phyloP scores from a whole-genome alignment of 441 rosid genomes.

The Flueggea neowawraea region DNA sequence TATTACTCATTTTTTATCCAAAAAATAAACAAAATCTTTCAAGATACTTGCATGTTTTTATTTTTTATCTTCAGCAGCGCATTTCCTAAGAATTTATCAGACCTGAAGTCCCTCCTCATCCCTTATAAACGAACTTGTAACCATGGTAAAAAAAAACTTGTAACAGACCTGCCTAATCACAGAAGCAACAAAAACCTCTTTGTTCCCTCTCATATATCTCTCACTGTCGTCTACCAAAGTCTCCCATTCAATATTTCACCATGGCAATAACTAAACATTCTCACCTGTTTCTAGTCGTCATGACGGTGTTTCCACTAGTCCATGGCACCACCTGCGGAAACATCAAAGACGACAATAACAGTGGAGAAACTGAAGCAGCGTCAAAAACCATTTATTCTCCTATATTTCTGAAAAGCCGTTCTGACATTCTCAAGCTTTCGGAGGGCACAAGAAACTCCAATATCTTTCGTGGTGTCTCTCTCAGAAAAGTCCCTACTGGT shows the following conservation, averaged over 20 bases:
- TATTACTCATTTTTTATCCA: no score
- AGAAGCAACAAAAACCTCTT: not conserved
- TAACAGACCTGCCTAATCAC: not conserved
- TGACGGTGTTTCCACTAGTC: constrained; percentile 16
- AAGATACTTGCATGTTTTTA: no score
- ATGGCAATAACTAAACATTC: constrained; percentile 18
- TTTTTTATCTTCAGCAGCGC: no score
- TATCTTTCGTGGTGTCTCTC: constrained; percentile 20
- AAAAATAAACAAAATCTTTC: no score
- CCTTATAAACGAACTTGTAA: not conserved
- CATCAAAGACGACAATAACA: not conserved
- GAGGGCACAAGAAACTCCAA: not conserved
- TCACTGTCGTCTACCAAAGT: no score
- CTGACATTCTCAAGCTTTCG: constrained; percentile 16
- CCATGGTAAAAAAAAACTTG: no score
- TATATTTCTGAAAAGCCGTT: constrained; percentile 15
- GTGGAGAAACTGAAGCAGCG: not conserved
- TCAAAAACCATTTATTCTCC: constrained; percentile 18
- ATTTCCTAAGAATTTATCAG: not conserved
- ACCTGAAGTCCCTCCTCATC: not conserved
- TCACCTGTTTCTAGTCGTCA: constrained; percentile 14
- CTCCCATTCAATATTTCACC: not conserved
- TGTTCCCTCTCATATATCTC: constrained; percentile 1
- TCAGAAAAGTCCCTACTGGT: constrained; percentile 28
- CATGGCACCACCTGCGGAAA: constrained; percentile 18